These are phyloP conservation scores for Avena eriantha DNA, from an alignment of 176 grass and related monocot species.

Conservation along the genomic window DNA sequence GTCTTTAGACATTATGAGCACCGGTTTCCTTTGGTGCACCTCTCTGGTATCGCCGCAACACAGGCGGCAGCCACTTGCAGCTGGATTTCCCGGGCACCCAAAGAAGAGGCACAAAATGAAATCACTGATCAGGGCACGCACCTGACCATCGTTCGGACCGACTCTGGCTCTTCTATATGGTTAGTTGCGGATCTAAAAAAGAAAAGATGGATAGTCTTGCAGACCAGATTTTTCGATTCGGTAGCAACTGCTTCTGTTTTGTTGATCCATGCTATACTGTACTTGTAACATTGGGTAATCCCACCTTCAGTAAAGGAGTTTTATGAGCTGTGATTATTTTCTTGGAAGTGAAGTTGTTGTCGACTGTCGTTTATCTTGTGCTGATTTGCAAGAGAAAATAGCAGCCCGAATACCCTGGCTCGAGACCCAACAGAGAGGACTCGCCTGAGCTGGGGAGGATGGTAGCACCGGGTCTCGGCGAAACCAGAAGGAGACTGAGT, in stretches of 20 bases:
- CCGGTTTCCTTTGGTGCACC: background rate
- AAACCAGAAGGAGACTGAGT: too few relatives aligned
- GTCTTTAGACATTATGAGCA: background rate
- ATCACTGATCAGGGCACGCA: background rate
- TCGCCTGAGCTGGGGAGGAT: too few relatives aligned
- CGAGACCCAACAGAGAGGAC: too few relatives aligned
- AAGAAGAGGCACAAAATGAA: background rate
- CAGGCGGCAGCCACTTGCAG: background rate
- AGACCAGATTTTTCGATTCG: background rate
- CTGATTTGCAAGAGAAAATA: background rate
- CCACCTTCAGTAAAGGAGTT: background rate
- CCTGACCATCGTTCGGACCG: background rate
- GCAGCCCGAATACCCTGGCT: too few relatives aligned
- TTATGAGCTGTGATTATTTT: background rate
- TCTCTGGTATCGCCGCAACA: background rate
- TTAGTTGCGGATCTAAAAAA: background rate
- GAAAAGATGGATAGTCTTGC: background rate
- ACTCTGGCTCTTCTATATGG: background rate
- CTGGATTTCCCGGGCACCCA: background rate
- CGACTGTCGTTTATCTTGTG: background rate
- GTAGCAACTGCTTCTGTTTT: background rate
- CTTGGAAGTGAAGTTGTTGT: background rate
- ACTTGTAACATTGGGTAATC: slow-evolving; percentile 8
- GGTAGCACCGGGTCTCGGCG: too few relatives aligned
- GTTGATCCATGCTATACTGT: background rate